A percentile compares a stretch with the other conserved stretches of the same genome.
Conservation (phyloP, 2,329 filamentous ascomycete species). For the Pseudogymnoascus sp. region DNA sequence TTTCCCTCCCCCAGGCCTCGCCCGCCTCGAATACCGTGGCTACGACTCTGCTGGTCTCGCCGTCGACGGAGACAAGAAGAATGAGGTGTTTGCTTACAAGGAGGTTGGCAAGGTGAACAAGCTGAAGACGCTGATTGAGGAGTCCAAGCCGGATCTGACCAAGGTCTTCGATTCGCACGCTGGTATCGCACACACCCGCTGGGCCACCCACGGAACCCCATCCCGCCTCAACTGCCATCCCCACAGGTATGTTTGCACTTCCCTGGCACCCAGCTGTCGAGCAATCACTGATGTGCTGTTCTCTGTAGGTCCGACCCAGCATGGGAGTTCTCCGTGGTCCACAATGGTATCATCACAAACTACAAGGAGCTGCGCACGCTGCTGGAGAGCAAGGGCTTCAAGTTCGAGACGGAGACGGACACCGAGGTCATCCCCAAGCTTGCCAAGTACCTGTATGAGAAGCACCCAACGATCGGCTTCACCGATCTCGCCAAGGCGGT, state of each 20-base stretch:
- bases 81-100: slow-evolving; percentile 95
- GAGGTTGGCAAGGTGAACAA: slow-evolving; percentile 99
- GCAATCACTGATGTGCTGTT: background rate
- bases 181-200: slow-evolving; percentile 97
- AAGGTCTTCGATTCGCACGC: slow-evolving; percentile 97
- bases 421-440: slow-evolving; percentile 99
- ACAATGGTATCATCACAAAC: slow-evolving; percentile 99
- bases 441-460: slow-evolving; percentile 94
- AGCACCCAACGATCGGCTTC: slow-evolving; percentile 90
- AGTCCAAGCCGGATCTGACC: slow-evolving; percentile 72
- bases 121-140: slow-evolving; percentile 85
- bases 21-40: slow-evolving; percentile 94
- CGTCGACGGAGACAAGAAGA: slow-evolving; percentile 97
- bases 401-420: slow-evolving; percentile 98
- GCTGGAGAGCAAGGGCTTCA: slow-evolving; percentile 88
- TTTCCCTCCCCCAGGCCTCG: slow-evolving; percentile 56
- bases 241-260: slow-evolving; percentile 63
- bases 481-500: slow-evolving; percentile 94
- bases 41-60: slow-evolving; percentile 97
- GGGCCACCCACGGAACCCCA: slow-evolving; percentile 94
- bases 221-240: slow-evolving; percentile 96
- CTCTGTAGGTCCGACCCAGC: slow-evolving; percentile 70
- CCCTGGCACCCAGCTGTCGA: background rate
- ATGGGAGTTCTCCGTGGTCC: slow-evolving; percentile 95
- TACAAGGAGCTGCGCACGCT: slow-evolving; percentile 99